Percentiles rank a stretch among this genome's conserved stretches.
Conservation (phyloP, 2,329 filamentous ascomycete genomes). For the Didymellaceae sp. region DNA sequence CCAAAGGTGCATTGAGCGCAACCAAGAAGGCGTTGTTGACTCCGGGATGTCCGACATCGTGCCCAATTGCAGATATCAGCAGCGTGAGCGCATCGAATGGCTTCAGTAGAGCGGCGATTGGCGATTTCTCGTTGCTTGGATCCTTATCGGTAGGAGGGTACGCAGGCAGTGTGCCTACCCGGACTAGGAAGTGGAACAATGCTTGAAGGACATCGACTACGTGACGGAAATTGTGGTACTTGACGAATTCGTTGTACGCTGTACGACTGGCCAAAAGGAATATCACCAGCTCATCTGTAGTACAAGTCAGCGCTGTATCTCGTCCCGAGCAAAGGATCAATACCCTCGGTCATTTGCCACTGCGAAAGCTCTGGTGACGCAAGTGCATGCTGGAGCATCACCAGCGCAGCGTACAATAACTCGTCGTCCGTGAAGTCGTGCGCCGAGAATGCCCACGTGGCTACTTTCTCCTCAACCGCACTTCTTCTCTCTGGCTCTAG, state of each 20-base stretch:
- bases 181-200: slow-evolving; percentile 85
- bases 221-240: slow-evolving; percentile 98
- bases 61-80: slow-evolving; percentile 93
- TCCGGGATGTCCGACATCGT: slow-evolving; percentile 95
- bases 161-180: slow-evolving; percentile 75
- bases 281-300: slow-evolving; percentile 75
- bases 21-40: slow-evolving; percentile 98
- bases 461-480: slow-evolving; percentile 72
- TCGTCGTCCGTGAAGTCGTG: slow-evolving; percentile 92
- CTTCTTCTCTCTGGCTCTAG: slow-evolving; percentile 70
- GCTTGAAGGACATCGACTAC: slow-evolving; percentile 96
- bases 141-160: slow-evolving; percentile 58
- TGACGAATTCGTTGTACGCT: slow-evolving; percentile 95
- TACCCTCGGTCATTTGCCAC: slow-evolving; percentile 81
- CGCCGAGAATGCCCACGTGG: slow-evolving; percentile 85
- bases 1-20: slow-evolving; percentile 87
- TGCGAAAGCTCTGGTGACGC: slow-evolving; percentile 78
- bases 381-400: slow-evolving; percentile 91
- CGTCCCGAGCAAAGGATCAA: slow-evolving; percentile 42
- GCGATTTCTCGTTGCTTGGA: slow-evolving; percentile 57
- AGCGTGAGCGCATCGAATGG: slow-evolving; percentile 90
- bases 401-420: slow-evolving; percentile 79
- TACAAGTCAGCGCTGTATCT: slow-evolving; percentile 24
- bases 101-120: slow-evolving; percentile 76
- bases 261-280: slow-evolving; percentile 88